phyloP scores from a whole-genome alignment of 202 grass and related monocot species.

The Musa balbisiana region DNA sequence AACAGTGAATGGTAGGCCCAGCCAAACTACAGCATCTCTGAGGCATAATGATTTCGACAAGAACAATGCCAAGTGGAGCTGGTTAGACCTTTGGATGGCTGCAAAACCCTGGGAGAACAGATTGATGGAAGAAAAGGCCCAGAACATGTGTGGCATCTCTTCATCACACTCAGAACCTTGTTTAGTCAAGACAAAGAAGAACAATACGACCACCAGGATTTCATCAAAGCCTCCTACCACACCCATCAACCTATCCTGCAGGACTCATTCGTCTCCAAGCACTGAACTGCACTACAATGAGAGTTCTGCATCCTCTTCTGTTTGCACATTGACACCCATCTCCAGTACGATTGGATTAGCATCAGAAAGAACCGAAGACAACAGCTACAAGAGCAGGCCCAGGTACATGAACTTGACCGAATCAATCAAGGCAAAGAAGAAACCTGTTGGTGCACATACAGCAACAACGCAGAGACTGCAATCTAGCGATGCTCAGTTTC shows the following conservation, averaged over 20 bases:
- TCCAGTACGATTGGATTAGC: constrained; percentile 41
- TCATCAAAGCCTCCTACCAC: constrained; percentile 36
- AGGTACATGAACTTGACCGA: constrained; percentile 90
- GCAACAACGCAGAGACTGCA: not conserved
- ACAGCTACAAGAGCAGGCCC: constrained; percentile 34
- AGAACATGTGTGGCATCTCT: constrained; percentile 24
- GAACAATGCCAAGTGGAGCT: constrained; percentile 69
- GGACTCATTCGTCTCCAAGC: constrained; percentile 52
- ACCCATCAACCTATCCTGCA: constrained; percentile 34
- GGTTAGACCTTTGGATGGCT: constrained; percentile 90
- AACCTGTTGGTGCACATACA: not conserved
- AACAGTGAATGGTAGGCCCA: constrained; percentile 35
- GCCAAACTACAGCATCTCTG: constrained; percentile 30
- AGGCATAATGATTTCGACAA: constrained; percentile 56
- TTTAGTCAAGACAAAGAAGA: constrained; percentile 63
- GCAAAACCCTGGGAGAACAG: constrained; percentile 81
- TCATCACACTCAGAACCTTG: constrained; percentile 46
- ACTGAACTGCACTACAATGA: constrained; percentile 61
- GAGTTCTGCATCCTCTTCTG: constrained; percentile 67
- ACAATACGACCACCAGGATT: constrained; percentile 56
- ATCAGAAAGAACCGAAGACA: constrained; percentile 42
- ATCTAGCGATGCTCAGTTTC: not conserved
- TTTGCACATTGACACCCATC: constrained; percentile 54
- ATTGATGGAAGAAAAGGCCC: constrained; percentile 68
- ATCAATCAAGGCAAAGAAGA: constrained; percentile 73